A percentile compares a stretch with the other conserved stretches of the same genome.
phyloP scores from a whole-genome alignment of 331 rosid genomes.

The Malus hybrid region DNA sequence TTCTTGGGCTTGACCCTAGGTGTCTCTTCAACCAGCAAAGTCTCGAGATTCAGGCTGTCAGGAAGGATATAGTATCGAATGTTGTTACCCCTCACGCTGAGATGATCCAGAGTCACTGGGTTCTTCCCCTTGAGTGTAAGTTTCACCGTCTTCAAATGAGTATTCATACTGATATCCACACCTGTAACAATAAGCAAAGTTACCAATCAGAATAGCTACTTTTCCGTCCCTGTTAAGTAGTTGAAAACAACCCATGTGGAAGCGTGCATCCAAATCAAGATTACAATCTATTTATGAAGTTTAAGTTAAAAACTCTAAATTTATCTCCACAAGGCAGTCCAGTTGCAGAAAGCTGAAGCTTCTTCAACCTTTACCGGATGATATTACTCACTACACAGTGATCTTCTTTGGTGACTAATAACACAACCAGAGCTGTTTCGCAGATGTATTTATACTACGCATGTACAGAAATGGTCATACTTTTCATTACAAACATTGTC shows the following conservation, averaged over 20 bases:
- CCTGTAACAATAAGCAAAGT: slow-evolving; percentile 36
- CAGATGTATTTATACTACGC: not conserved
- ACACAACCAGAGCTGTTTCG: not conserved
- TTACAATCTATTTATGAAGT: not conserved
- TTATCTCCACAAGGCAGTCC: not conserved
- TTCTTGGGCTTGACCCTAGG: slow-evolving; percentile 98
- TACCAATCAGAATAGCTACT: slow-evolving; percentile 15
- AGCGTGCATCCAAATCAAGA: not conserved
- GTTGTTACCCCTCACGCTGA: slow-evolving; percentile 95
- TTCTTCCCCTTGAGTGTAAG: slow-evolving; percentile 93
- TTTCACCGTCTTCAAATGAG: slow-evolving; percentile 93
- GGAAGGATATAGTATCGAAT: slow-evolving; percentile 96
- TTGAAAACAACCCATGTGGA: not conserved
- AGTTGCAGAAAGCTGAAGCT: not conserved
- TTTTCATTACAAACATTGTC: not conserved
- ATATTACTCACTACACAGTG: not conserved
- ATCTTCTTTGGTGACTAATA: not conserved
- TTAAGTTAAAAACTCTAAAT: not conserved
- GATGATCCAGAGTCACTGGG: slow-evolving; percentile 95
- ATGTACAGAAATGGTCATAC: not conserved
- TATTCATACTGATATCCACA: slow-evolving; percentile 99
- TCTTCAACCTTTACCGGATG: not conserved
- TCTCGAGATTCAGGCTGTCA: slow-evolving; percentile 98
- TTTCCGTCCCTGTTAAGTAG: not conserved
- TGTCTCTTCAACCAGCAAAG: slow-evolving; percentile 89